Conservation (phyloP, 1,284 basidiomycete genomes). For the Apiotrichum veenhuisii region DNA sequence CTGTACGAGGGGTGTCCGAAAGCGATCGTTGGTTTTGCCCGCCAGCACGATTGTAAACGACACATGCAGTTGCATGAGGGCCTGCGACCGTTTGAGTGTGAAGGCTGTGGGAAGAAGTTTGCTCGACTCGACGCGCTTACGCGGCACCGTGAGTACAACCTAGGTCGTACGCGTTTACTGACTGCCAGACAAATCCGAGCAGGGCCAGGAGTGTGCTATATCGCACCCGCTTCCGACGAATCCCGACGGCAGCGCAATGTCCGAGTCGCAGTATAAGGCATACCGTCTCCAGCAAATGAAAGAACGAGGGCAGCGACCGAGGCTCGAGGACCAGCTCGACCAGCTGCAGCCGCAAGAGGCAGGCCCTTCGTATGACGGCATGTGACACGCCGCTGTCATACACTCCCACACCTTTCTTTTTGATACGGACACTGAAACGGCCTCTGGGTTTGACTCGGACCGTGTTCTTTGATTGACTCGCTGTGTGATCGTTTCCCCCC, state of each 20-base stretch:
- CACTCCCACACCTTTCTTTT: neutral
- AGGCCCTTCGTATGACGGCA: neutral
- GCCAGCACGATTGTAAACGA: conserved; percentile 94
- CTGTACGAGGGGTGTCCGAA: conserved; percentile 90
- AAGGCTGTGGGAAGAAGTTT: conserved; percentile 90
- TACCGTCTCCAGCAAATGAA: conserved; percentile 25
- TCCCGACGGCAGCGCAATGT: conserved; percentile 47
- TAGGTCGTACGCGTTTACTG: neutral
- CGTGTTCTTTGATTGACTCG: too few species aligned
- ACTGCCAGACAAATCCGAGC: conserved; percentile 48
- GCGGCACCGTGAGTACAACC: conserved; percentile 60
- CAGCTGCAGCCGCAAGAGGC: neutral
- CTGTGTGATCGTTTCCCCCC: too few species aligned
- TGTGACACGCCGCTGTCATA: neutral
- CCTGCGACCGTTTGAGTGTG: conserved; percentile 79
- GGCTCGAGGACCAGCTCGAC: neutral
- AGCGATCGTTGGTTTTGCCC: conserved; percentile 65
- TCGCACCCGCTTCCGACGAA: conserved; percentile 47
- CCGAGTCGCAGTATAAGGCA: conserved; percentile 48
- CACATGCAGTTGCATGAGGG: conserved; percentile 84
- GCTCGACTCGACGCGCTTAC: conserved; percentile 89
- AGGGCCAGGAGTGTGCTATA: conserved; percentile 49
- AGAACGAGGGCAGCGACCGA: conserved; percentile 17
- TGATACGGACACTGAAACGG: too few species aligned
- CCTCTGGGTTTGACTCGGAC: too few species aligned